Conservation (phyloP, 345 rosid genomes). For the Capsella bursapastoris region DNA sequence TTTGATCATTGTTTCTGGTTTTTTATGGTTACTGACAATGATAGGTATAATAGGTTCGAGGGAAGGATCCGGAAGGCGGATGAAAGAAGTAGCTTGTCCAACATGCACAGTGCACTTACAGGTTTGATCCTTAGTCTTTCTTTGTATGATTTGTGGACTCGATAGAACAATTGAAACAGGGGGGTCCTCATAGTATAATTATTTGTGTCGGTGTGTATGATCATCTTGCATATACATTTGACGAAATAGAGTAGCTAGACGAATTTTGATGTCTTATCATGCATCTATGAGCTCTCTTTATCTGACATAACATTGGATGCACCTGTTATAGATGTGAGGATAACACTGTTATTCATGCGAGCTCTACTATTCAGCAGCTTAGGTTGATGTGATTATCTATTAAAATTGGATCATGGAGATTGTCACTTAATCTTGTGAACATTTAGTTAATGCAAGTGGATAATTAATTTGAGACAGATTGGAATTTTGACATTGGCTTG, state of each 20-base stretch:
- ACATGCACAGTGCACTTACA: constrained; percentile 97
- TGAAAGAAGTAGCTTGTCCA: constrained; percentile 98
- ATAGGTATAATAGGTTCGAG: constrained; percentile 56
- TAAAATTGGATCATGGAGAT: constrained; percentile 15
- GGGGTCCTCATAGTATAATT: constrained; percentile 1
- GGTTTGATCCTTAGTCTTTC: constrained; percentile 50
- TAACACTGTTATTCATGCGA: background rate
- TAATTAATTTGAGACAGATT: constrained; percentile 1
- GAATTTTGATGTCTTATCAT: constrained; percentile 6
- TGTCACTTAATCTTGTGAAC: constrained; percentile 1
- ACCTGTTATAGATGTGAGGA: background rate
- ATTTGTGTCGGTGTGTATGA: constrained; percentile 17
- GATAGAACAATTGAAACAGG: constrained; percentile 13
- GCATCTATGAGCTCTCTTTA: background rate
- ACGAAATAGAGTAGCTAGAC: constrained; percentile 4
- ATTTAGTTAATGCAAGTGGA: background rate
- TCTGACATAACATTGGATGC: background rate
- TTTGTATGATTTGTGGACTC: constrained; percentile 10
- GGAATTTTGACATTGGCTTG: constrained; percentile 12
- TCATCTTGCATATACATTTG: constrained; percentile 22
- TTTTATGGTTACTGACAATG: constrained; percentile 5
- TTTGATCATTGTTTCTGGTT: constrained; percentile 9
- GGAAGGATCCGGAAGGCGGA: constrained; percentile 77
- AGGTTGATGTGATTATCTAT: background rate
- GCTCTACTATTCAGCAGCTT: constrained; percentile 3